phyloP scores from a whole-genome alignment of 177 flowering plant species.

The Vitis hybrid region DNA sequence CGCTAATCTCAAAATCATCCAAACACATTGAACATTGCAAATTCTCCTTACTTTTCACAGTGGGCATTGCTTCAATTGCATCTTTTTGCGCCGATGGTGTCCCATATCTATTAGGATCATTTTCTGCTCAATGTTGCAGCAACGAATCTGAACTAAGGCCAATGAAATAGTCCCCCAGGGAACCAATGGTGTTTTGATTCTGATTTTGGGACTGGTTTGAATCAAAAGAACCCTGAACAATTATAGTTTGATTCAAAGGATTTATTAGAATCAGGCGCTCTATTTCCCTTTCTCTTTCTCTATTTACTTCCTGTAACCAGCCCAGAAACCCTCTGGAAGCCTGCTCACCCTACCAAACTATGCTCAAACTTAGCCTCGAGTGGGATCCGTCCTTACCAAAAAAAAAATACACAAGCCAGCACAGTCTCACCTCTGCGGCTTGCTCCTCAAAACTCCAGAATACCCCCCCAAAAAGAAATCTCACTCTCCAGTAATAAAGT shows the following conservation, averaged over 20 bases:
- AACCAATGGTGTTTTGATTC: conserved; percentile 30
- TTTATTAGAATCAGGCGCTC: conserved; percentile 59
- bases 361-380: no score
- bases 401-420: no score
- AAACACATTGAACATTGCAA: conserved; percentile 77
- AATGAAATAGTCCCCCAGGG: conserved; percentile 70
- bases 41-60: conserved; percentile 44
- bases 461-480: no score
- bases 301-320: not conserved
- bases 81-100: conserved; percentile 41
- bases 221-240: conserved; percentile 54
- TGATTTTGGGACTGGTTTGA: conserved; percentile 27
- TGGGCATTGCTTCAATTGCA: conserved; percentile 74
- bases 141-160: conserved; percentile 71
- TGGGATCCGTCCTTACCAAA: no score
- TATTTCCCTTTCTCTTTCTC: conserved; percentile 22
- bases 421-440: no score
- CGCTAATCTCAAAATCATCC: conserved; percentile 71
- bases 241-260: conserved; percentile 60
- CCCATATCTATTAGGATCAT: conserved; percentile 81
- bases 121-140: conserved; percentile 84
- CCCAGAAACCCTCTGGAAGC: no score
- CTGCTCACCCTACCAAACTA: no score
- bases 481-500: no score
- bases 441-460: no score